Base-by-base conservation (phyloP, 306 rosid genomes). In the Corylus avellana region DNA sequence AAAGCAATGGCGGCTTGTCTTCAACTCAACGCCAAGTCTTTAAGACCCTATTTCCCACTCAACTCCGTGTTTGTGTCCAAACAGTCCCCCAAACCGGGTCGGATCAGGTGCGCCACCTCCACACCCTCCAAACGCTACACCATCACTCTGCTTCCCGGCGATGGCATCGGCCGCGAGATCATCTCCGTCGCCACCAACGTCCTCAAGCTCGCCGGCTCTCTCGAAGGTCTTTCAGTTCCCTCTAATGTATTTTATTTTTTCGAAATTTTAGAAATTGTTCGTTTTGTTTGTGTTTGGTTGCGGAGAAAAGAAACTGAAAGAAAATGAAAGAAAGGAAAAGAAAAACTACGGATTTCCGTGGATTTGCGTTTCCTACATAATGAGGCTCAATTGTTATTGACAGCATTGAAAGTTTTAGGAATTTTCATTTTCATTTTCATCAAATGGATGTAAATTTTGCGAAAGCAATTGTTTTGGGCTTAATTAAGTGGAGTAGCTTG, bases 81-180 rank as follows among this genome's bases (percentile, higher is more conserved):
- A 17, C 16, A 67, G 20, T 69, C 73, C 39, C 64, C 56, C 8
- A 84, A 75, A 62, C 64, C 79, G 9, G 27, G 68, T 29, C 73
- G 89, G 76, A 37, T 93, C 42, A 78, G 75, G 29, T 87, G 94
- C 74, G 87, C 91, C 61, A 83, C 91, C 12, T 42, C 88, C 66
- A 47, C 92, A 32, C 78, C 88, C 25, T 67, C 92, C 3, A 90
- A 85, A 70, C 86, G 92, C 27, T 92, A 91, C 87, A 35, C 79
- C 37, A 83, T 95, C 85, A 90, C 98, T 75, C 81, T 91, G 42
- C 97, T 92, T 70, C 98, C 97, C 10, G 98, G 98, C 53, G 98
- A 95, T 67, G 98, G 98, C 61, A 90, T 95, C 83, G 98, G 98
- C 48, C 97, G 97, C 1, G 98, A 94, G 77, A 93, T 94, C 27